These are phyloP conservation scores for Gossypium rotundifolium DNA, from an alignment of 345 rosid species.

Conservation along the genomic window DNA sequence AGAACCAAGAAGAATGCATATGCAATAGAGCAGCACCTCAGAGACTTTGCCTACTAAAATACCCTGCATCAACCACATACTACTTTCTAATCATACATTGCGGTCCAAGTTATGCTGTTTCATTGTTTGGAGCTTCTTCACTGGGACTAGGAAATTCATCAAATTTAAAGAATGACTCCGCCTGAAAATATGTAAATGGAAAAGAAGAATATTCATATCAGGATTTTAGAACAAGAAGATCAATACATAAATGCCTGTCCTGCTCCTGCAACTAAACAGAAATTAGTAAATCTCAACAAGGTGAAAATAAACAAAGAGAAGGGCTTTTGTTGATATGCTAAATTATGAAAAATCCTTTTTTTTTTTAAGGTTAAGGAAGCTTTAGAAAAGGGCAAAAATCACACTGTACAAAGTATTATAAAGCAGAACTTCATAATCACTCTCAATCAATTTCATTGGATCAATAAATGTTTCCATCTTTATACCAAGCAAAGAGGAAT, in stretches of 20 bases:
- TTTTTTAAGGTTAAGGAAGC: not conserved
- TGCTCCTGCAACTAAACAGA: not conserved
- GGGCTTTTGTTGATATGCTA: not conserved
- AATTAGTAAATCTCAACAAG: not conserved
- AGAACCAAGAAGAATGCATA: not conserved
- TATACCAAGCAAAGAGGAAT: no score
- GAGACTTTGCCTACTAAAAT: not conserved
- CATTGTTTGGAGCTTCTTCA: not conserved
- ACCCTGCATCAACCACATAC: not conserved
- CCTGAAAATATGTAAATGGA: not conserved
- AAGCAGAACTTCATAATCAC: no score
- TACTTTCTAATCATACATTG: not conserved
- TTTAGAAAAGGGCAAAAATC: not conserved
- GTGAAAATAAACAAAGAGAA: not conserved
- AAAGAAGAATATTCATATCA: not conserved
- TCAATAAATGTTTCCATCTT: no score
- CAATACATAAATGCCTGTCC: no score
- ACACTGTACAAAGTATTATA: not conserved
- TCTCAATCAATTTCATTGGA: no score
- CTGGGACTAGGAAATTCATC: not conserved
- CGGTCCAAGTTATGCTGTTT: not conserved
- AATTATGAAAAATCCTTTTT: not conserved
- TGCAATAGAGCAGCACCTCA: not conserved
- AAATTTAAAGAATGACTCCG: not conserved
- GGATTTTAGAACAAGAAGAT: not conserved